These are phyloP conservation scores for Achaetomiella virescens DNA, from an alignment of 495 filamentous ascomycete genomes.

Conservation along the genomic window DNA sequence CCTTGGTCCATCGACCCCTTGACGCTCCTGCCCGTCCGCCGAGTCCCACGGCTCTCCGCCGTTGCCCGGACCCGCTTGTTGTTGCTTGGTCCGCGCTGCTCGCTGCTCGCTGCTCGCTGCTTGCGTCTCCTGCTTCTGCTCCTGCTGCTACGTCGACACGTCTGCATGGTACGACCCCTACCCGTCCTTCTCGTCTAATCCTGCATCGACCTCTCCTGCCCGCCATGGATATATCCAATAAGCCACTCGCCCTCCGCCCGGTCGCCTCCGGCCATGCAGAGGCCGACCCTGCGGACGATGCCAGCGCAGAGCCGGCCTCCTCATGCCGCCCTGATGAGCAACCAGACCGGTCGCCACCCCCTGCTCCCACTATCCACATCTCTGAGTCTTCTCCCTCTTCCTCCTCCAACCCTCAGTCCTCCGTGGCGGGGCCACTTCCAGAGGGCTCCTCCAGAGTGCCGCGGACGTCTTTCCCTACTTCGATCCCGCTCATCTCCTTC, in stretches of 20 bases:
- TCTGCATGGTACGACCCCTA: conserved; percentile 27
- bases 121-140: background rate
- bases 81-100: conserved; percentile 7
- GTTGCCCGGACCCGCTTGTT: background rate
- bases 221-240: conserved; percentile 31
- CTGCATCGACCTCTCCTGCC: conserved; percentile 13
- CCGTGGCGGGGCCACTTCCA: background rate
- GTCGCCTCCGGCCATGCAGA: conserved; percentile 10
- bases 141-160: conserved; percentile 21
- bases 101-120: background rate
- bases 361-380: background rate
- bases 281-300: conserved; percentile 17
- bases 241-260: conserved; percentile 19
- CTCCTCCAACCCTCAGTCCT: conserved; percentile 16
- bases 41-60: conserved; percentile 3
- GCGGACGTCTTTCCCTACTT: conserved; percentile 27
- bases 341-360: background rate
- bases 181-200: conserved; percentile 13
- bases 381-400: conserved; percentile 15
- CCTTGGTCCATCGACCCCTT: background rate
- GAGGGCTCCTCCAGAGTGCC: background rate
- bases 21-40: conserved; percentile 2
- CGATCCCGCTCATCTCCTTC: conserved; percentile 35
- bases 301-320: conserved; percentile 14
- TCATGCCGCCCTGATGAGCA: background rate